Base-by-base conservation (phyloP, 495 filamentous ascomycete species). In the Bacidia gigantensis region DNA sequence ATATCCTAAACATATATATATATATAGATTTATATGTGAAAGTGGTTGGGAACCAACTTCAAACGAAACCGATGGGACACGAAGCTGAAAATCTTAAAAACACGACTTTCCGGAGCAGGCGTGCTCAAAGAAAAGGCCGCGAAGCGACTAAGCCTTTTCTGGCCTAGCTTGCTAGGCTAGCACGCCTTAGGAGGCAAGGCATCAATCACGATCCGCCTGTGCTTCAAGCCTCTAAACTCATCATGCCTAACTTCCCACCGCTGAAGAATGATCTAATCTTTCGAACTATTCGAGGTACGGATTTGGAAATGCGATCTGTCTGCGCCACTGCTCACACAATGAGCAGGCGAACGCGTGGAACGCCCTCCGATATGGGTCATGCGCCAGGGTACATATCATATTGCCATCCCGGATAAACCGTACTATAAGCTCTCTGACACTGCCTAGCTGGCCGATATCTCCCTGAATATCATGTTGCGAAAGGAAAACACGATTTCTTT, bases 281-380 rank as follows among this genome's bases (percentile, higher is more conserved):
- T 54, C 77, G 92, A 66, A 84, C 89, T 48, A 90, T 89, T 51
- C 79, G 83, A 73, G 89, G 89, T 95, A 70, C 63, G 67, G 61
- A 46, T 14, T 51, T 50, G 9, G 46, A 49, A 46, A 29, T n/a
- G 56, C 49, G 46, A 24, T 44, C 49, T 22, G 38, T 49, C 55
- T 35, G 18, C 49, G 48, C 44, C 9, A 45, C 46, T 22, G 47
- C 58, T 66, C 47, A 66, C 51, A 52, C 45, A 62, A 62, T 65
- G 58, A 58, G 58, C 65, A 95, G 90, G 89, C 61, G 75, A 95
- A 68, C 79, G 79, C 61, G 87, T 96, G 53, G 87, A 95, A 63
- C 80, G 90, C 50, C 81, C 93, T 50, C 92, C 92, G 45, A 84
- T 92, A 69, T 98, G 92, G 93, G 87, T 97, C 61, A 97, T 98